phyloP scores from a whole-genome alignment of 108 stramenopile genomes.

The Cyclotella sp. region DNA sequence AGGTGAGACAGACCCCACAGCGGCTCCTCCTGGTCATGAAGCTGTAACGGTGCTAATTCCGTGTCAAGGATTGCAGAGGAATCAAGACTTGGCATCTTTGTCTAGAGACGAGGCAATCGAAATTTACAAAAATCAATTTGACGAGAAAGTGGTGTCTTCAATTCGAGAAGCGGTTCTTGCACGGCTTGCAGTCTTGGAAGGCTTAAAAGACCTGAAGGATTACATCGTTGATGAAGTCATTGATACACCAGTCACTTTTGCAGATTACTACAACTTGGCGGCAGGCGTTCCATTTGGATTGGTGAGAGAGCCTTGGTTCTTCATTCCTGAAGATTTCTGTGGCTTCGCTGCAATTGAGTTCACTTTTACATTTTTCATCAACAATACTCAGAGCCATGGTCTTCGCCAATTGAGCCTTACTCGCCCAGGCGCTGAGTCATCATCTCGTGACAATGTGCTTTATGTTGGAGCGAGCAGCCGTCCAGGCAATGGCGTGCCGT shows the following conservation, averaged over 20 bases:
- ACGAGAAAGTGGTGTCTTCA: slow-evolving; percentile 43
- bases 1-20: slow-evolving; percentile 73
- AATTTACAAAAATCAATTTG: slow-evolving; percentile 70
- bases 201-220: slow-evolving; percentile 50
- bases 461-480: slow-evolving; percentile 89
- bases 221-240: slow-evolving; percentile 74
- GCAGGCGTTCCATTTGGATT: slow-evolving; percentile 84
- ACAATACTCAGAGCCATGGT: slow-evolving; percentile 61
- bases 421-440: slow-evolving; percentile 57
- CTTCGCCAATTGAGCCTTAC: slow-evolving; percentile 76
- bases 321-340: too few species aligned
- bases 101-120: slow-evolving; percentile 61
- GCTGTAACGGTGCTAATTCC: slow-evolving; percentile 89
- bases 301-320: slow-evolving; percentile 33
- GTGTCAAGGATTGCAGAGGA: slow-evolving; percentile 57
- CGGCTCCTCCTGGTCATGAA: slow-evolving; percentile 79
- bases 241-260: slow-evolving; percentile 79
- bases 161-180: slow-evolving; percentile 60
- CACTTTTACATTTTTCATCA: slow-evolving; percentile 2
- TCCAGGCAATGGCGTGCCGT: slow-evolving; percentile 93
- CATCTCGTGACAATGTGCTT: slow-evolving; percentile 60
- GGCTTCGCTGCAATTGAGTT: background rate
- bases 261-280: slow-evolving; percentile 75
- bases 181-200: slow-evolving; percentile 61
- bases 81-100: slow-evolving; percentile 47